phyloP scores from a whole-genome alignment of 768 basidiomycete species.

The Austroboletus eburneus region DNA sequence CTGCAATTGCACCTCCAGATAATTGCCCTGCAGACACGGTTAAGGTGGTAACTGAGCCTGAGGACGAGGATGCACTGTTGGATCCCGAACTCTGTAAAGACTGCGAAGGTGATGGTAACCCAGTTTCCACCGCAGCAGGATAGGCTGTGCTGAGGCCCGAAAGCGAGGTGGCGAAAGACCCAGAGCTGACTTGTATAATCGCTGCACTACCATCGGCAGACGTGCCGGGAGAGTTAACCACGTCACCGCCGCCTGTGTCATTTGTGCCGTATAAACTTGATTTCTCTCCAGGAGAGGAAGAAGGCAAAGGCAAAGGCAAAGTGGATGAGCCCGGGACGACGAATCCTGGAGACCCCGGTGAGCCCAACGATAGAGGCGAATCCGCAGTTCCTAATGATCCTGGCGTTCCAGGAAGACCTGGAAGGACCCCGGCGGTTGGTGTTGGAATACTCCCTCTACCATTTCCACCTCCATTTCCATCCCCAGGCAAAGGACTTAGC shows the following conservation, averaged over 20 bases:
- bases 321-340: background rate
- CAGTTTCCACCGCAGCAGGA: background rate
- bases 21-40: slow-evolving; percentile 26
- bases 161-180: background rate
- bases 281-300: background rate
- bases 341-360: background rate
- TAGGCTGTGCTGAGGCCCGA: background rate
- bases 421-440: background rate
- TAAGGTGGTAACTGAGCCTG: slow-evolving; percentile 8
- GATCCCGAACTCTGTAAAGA: slow-evolving; percentile 8
- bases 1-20: slow-evolving; percentile 46
- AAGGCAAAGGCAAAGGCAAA: too few species aligned
- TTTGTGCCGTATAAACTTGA: background rate
- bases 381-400: too few species aligned
- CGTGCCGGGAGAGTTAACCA: background rate
- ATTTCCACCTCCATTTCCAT: background rate
- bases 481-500: too few species aligned
- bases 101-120: slow-evolving; percentile 1
- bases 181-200: background rate
- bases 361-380: too few species aligned
- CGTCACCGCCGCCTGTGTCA: background rate
- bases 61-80: slow-evolving; percentile 8
- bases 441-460: slow-evolving; percentile 1
- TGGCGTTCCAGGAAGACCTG: too few species aligned
- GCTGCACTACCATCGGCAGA: background rate